Conservation (phyloP, 2,329 filamentous ascomycete species). For the Exophiala oligosperma region DNA sequence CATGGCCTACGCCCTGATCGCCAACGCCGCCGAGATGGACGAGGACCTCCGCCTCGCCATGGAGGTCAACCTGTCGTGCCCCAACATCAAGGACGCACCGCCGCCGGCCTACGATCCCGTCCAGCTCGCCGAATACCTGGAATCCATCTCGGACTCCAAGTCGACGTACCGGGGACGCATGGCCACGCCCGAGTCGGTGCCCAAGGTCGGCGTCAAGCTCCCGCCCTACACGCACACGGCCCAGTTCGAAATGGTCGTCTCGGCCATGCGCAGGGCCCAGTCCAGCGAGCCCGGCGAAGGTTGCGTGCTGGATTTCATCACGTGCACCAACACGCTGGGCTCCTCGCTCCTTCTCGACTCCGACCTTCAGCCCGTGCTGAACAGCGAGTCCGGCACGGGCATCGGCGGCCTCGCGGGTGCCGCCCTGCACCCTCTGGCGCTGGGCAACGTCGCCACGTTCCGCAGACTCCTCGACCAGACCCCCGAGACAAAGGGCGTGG, state of each 20-base stretch:
- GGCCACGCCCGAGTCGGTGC: constrained; percentile 36
- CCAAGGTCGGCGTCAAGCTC: constrained; percentile 67
- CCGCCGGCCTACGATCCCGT: constrained; percentile 67
- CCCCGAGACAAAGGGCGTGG: constrained; percentile 53
- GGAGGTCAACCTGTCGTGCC: constrained; percentile 77
- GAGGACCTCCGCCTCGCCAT: constrained; percentile 58
- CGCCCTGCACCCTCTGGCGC: constrained; percentile 68
- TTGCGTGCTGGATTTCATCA: constrained; percentile 57
- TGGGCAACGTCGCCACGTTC: constrained; percentile 75
- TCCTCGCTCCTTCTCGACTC: constrained; percentile 60
- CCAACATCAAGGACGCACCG: constrained; percentile 68
- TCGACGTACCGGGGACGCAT: constrained; percentile 26
- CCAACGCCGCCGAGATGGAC: constrained; percentile 39
- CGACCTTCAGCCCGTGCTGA: constrained; percentile 40
- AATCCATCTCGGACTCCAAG: constrained; percentile 42
- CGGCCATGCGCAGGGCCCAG: constrained; percentile 45
- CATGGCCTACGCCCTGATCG: constrained; percentile 56
- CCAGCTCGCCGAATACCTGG: constrained; percentile 58
- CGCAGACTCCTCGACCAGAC: constrained; percentile 57
- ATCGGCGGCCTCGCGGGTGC: constrained; percentile 73
- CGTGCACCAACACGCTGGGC: constrained; percentile 73
- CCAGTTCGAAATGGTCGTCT: constrained; percentile 61
- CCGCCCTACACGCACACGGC: constrained; percentile 72
- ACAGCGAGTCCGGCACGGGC: constrained; percentile 55
- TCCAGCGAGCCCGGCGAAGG: constrained; percentile 26